Conservation (phyloP, 2,329 filamentous ascomycete species). For the Pseudopyricularia cyperi region DNA sequence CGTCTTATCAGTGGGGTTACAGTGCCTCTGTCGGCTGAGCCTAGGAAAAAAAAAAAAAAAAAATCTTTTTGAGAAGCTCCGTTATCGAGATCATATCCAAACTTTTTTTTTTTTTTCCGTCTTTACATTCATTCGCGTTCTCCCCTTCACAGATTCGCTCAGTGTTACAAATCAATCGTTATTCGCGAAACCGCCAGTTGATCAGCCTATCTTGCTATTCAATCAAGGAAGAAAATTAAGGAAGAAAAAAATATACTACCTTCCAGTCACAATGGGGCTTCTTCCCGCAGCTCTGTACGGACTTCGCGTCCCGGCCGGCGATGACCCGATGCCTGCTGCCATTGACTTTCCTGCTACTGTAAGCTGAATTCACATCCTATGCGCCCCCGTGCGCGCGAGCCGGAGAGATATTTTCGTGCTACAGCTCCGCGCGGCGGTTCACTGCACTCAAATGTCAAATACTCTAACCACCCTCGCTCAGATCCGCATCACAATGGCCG, state of each 20-base stretch:
- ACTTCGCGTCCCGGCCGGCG: slow-evolving; percentile 77
- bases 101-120: not conserved
- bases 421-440: not conserved
- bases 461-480: slow-evolving; percentile 24
- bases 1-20: slow-evolving; percentile 1
- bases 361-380: slow-evolving; percentile 25
- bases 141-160: not conserved
- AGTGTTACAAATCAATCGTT: not conserved
- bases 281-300: slow-evolving; percentile 62
- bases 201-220: not conserved
- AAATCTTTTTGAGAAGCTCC: not conserved
- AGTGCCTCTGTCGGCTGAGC: not conserved
- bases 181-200: not conserved
- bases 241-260: too few species aligned
- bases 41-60: slow-evolving; percentile 1
- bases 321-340: slow-evolving; percentile 67
- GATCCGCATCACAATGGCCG: slow-evolving; percentile 98
- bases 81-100: slow-evolving; percentile 3
- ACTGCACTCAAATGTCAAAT: not conserved
- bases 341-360: slow-evolving; percentile 75
- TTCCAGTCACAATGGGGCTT: slow-evolving; percentile 38
- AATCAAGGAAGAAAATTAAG: not conserved
- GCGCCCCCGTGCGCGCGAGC: not conserved
- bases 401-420: not conserved
- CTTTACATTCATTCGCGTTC: not conserved